phyloP scores from a whole-genome alignment of 1,139 yeast species.

The Zhuliangozyma blackwelliae region DNA sequence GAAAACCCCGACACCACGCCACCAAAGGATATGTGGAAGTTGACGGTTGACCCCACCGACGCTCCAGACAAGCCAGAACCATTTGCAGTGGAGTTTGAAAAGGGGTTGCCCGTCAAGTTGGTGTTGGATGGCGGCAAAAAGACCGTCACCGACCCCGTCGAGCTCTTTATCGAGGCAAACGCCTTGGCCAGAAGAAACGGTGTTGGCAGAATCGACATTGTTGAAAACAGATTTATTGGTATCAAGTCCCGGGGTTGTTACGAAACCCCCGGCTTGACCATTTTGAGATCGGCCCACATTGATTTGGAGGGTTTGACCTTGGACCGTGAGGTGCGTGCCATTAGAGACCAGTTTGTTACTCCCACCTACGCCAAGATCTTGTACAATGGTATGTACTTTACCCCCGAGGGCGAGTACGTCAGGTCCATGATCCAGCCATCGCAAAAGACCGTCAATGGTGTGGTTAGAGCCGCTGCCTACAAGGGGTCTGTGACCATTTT shows the following conservation, averaged over 20 bases:
- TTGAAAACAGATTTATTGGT: conserved; percentile 97
- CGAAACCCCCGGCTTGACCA: conserved; percentile 97
- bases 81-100: conserved; percentile 72
- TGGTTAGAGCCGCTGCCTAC: conserved; percentile 89
- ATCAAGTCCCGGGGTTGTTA: conserved; percentile 98
- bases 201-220: conserved; percentile 98
- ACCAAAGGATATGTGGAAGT: conserved; percentile 99
- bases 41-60: conserved; percentile 90
- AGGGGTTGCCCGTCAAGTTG: conserved; percentile 86
- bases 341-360: conserved; percentile 95
- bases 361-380: conserved; percentile 85
- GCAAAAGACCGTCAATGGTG: conserved; percentile 92
- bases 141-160: conserved; percentile 78
- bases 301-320: conserved; percentile 95
- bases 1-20: conserved; percentile 99
- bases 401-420: conserved; percentile 96
- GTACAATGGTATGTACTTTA: conserved; percentile 96
- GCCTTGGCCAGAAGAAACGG: conserved; percentile 98
- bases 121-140: conserved; percentile 58
- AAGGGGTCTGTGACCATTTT: conserved; percentile 81
- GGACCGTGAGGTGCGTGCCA: conserved; percentile 95
- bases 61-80: conserved; percentile 94
- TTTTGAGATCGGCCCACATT: conserved; percentile 89
- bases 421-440: conserved; percentile 93
- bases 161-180: conserved; percentile 87